Base-by-base conservation (phyloP, 2,329 filamentous ascomycete genomes). In the Chalaropsis thielavioides region DNA sequence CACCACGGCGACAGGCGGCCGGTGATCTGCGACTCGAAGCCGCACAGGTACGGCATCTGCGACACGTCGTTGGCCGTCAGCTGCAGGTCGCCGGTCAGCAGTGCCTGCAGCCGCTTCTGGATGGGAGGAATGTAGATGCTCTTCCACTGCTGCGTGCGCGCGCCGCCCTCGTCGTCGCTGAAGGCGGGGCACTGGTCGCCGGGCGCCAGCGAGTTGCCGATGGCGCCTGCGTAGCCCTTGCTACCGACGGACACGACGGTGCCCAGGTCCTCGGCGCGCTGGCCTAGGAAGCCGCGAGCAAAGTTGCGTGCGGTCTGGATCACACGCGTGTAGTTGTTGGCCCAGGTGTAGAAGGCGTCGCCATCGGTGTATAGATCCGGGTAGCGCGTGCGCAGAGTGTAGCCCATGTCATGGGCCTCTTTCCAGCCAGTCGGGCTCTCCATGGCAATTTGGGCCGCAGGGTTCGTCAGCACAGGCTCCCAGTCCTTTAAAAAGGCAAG, bases 1-100 rank as follows among this genome's bases (percentile, higher is more conserved):
- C 86, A 88, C 76, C 82, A 88, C 0, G 84, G 82, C 3, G 83
- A 86, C 3, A 82, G 72, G 1, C 74, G 74, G 0, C 85, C 85
- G 0, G 78, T 83, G 68, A 88, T 87, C 69, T 88, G 85, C 2
- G 80, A 83, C 70, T 89, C 86, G 67, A 86, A 89, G 3, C 84
- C 86, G 69, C 86, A 89, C n/a, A 88, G 76, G 69, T 88, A 87
- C 0, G 84, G 84, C 61, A 88, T 83, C 56, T 80, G 78, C 7
- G 74, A 76, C 51, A 85, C 75, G 66, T 87, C 83, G 1, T 72
- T 73, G 40, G 78, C 74, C 0, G 76, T 78, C 41, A 87, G 76
- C 0, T 78, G 79, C 41, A 87, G 77, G 46, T 78, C 75, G 1
- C 84, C 83, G 0, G 73, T 69, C 40, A 86, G 77, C 41, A 82